phyloP scores from a whole-genome alignment of 176 grass and related monocot species.

The Calamus simplicifolius region DNA sequence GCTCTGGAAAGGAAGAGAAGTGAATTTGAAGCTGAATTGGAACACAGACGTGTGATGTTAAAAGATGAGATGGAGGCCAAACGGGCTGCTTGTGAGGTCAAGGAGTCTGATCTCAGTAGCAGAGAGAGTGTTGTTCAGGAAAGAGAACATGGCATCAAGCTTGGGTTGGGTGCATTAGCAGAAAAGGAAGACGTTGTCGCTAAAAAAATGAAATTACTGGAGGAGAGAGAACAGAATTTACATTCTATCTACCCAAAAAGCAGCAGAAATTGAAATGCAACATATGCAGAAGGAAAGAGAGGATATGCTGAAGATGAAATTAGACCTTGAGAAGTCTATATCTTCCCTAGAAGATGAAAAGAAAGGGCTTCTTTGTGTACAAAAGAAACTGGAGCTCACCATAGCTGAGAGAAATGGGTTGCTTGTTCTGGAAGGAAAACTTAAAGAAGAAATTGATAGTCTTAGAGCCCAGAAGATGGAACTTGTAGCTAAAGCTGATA shows the following conservation, averaged over 20 bases:
- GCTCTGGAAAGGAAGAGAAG: constrained; percentile 33
- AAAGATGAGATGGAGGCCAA: constrained; percentile 37
- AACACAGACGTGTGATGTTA: constrained; percentile 33
- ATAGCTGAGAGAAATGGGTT: constrained; percentile 60
- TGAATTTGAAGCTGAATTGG: constrained; percentile 68
- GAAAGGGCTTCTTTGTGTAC: constrained; percentile 33
- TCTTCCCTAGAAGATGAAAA: constrained; percentile 56
- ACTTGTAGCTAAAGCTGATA: constrained; percentile 61
- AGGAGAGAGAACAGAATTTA: constrained; percentile 37
- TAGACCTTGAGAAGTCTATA: constrained; percentile 61
- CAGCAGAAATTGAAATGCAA: constrained; percentile 15
- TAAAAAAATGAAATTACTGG: constrained; percentile 43
- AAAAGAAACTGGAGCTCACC: constrained; percentile 55
- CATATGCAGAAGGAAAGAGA: constrained; percentile 45
- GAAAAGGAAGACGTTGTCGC: constrained; percentile 47
- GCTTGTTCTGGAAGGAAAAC: constrained; percentile 51
- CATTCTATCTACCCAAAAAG: constrained; percentile 29
- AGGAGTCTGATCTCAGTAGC: constrained; percentile 43
- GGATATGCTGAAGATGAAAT: constrained; percentile 43
- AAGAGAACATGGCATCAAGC: constrained; percentile 30
- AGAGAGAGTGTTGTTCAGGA: constrained; percentile 24
- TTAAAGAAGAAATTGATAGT: constrained; percentile 92
- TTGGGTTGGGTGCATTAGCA: constrained; percentile 33
- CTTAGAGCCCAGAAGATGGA: constrained; percentile 71
- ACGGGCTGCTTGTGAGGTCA: constrained; percentile 34